These are phyloP conservation scores for Hypsizygus marmoreus DNA, from an alignment of 768 basidiomycete genomes.

Conservation along the genomic window DNA sequence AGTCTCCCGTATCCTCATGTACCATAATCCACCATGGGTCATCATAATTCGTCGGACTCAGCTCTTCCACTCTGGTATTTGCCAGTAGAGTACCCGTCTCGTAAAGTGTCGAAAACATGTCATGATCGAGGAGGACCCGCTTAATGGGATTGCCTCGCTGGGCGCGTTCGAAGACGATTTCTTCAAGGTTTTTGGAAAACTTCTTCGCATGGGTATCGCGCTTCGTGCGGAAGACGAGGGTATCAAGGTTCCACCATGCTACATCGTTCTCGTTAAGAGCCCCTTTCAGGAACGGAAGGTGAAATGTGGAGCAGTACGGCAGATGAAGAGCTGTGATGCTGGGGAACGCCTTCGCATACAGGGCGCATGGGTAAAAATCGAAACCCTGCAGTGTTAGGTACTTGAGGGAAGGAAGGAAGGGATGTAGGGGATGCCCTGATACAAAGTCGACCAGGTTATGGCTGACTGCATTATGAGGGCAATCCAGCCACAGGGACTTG, in stretches of 20 bases:
- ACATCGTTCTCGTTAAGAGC: constrained; percentile 17
- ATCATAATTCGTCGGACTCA: constrained; percentile 24
- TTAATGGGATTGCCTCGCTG: constrained; percentile 18
- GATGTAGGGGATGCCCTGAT: neutral
- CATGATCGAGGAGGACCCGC: constrained; percentile 30
- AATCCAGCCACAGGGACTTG: constrained; percentile 38
- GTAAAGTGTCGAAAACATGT: constrained; percentile 19
- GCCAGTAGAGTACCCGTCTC: constrained; percentile 6
- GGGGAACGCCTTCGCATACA: constrained; percentile 28
- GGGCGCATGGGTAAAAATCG: constrained; percentile 19
- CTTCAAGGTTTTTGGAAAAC: constrained; percentile 17
- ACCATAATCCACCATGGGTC: constrained; percentile 34
- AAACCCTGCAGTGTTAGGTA: constrained; percentile 33
- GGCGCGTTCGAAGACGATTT: constrained; percentile 20
- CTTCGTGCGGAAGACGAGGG: constrained; percentile 29
- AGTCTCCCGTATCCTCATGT: constrained; percentile 10
- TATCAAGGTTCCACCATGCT: constrained; percentile 24
- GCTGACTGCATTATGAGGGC: constrained; percentile 19
- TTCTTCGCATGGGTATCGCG: constrained; percentile 22
- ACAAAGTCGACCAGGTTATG: too few species aligned
- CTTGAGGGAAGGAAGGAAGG: constrained; percentile 31
- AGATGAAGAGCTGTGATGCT: constrained; percentile 34
- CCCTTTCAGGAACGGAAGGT: constrained; percentile 17
- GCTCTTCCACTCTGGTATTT: constrained; percentile 15
- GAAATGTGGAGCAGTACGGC: constrained; percentile 23